These are phyloP conservation scores for Scenedesmus sp. DNA, from an alignment of 163 green algal species.

Conservation along the genomic window DNA sequence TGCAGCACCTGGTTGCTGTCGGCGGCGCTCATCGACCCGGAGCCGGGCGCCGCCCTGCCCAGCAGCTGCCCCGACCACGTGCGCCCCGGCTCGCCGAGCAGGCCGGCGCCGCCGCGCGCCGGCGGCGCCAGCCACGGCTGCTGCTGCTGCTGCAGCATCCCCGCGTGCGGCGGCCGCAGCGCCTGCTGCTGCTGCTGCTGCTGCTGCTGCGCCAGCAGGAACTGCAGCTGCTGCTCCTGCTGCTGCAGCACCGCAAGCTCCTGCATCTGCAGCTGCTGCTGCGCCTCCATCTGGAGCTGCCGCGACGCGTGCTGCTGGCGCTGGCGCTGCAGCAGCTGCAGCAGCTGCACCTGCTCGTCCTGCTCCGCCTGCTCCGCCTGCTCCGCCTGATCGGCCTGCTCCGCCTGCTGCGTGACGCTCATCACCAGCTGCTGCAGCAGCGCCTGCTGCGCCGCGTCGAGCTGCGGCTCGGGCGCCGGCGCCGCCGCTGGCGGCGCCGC, in stretches of 20 bases:
- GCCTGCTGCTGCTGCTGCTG: not conserved
- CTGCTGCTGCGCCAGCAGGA: constrained; percentile 14
- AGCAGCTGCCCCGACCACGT: too few relatives aligned
- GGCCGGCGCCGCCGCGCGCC: too few relatives aligned
- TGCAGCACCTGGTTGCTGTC: not conserved
- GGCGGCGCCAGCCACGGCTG: too few relatives aligned
- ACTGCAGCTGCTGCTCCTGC: not conserved
- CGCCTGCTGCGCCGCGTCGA: constrained; percentile 20
- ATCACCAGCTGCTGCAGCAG: constrained; percentile 31
- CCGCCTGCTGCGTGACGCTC: constrained; percentile 28
- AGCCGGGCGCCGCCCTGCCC: too few relatives aligned
- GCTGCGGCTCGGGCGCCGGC: constrained; percentile 2
- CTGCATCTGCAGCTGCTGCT: not conserved
- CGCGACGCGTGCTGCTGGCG: not conserved
- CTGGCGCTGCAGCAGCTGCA: constrained; percentile 21
- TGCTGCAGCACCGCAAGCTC: constrained; percentile 11
- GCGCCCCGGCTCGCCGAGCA: too few relatives aligned
- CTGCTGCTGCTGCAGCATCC: too few relatives aligned
- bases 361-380: constrained; percentile 13
- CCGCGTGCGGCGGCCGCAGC: not conserved
- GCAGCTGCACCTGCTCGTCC: constrained; percentile 16
- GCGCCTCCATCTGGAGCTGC: too few relatives aligned
- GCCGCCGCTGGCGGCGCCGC: not conserved
- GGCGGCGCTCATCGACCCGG: too few relatives aligned
- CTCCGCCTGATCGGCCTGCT: not conserved